phyloP scores from a whole-genome alignment of 768 basidiomycete species.

The Phaeotremella skinneri region DNA sequence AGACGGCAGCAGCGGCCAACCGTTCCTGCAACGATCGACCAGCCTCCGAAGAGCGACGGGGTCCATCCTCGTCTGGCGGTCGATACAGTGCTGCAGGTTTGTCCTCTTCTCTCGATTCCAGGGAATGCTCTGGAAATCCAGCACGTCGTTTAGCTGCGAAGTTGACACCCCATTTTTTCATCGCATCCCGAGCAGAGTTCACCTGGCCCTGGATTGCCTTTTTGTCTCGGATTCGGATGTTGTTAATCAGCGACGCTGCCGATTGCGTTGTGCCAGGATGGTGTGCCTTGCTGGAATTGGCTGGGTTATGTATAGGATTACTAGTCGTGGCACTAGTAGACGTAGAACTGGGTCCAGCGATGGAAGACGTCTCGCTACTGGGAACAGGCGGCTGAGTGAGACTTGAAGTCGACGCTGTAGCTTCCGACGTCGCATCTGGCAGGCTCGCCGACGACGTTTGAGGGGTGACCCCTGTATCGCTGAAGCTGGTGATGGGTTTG shows the following conservation, averaged over 20 bases:
- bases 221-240: conserved; percentile 73
- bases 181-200: conserved; percentile 67
- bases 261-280: background rate
- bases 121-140: conserved; percentile 3
- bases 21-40: conserved; percentile 38
- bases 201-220: conserved; percentile 77
- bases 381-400: background rate
- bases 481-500: background rate
- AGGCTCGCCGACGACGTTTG: background rate
- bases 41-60: conserved; percentile 4
- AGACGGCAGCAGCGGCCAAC: conserved; percentile 36
- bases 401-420: background rate
- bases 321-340: too few species aligned
- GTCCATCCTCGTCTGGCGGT: conserved; percentile 32
- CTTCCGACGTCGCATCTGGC: background rate
- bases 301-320: too few species aligned
- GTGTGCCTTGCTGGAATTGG: background rate
- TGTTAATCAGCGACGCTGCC: conserved; percentile 68
- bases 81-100: conserved; percentile 30
- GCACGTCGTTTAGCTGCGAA: conserved; percentile 58
- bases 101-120: conserved; percentile 11
- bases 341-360: background rate
- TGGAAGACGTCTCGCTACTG: background rate
- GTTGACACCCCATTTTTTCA: conserved; percentile 87
- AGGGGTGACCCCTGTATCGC: background rate